A percentile compares a stretch with the other conserved stretches of the same genome.
Conservation (phyloP, 164 flowering plant species). For the Magnolia sinica region DNA sequence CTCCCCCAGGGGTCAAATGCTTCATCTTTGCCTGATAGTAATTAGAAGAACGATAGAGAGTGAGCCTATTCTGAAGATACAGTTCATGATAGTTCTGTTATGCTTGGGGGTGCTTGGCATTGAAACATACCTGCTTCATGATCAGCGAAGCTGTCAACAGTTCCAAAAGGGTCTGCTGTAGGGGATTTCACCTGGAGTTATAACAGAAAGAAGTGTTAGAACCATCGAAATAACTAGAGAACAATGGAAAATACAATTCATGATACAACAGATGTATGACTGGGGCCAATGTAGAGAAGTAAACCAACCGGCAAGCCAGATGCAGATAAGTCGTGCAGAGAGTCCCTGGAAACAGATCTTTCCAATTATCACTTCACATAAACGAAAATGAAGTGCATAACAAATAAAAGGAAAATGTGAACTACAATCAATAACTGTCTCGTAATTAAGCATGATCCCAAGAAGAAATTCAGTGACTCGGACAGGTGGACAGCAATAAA, state of each 20-base stretch:
- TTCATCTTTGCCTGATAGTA: conserved; percentile 16
- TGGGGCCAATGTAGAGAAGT: background rate
- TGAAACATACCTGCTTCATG: conserved; percentile 30
- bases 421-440: too few relatives aligned
- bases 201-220: background rate
- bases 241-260: too few relatives aligned
- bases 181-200: conserved; percentile 11
- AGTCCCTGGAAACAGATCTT: conserved; percentile 35
- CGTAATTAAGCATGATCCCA: too few relatives aligned
- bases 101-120: background rate
- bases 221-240: background rate
- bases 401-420: background rate
- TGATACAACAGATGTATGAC: background rate
- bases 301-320: conserved; percentile 43
- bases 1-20: conserved; percentile 43
- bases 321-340: conserved; percentile 45
- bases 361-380: conserved; percentile 10
- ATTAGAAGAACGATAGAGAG: background rate
- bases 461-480: too few relatives aligned
- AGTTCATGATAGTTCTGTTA: too few relatives aligned
- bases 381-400: background rate
- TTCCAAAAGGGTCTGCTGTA: conserved; percentile 30
- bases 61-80: too few relatives aligned
- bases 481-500: too few relatives aligned
- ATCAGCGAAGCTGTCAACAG: conserved; percentile 21